These are phyloP conservation scores for Tetrahymena malaccensis DNA, from an alignment of 73 alveolate species.

Conservation along the genomic window DNA sequence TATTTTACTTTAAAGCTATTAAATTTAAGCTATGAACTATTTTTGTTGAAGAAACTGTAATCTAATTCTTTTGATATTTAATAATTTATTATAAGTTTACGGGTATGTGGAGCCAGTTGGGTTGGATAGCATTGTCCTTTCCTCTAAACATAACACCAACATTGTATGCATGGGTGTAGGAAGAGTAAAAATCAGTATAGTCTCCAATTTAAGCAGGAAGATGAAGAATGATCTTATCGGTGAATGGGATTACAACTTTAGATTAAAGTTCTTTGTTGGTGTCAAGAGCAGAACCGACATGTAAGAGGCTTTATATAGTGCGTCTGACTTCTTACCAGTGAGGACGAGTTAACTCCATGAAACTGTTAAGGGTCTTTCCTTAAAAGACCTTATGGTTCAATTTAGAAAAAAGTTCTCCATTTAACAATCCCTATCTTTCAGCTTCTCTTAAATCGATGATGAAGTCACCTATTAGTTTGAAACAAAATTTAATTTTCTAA, in stretches of 20 bases:
- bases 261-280: constrained; percentile 14
- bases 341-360: constrained; percentile 18
- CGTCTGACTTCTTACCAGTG: constrained; percentile 35
- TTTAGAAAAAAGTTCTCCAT: neutral
- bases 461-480: neutral
- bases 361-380: constrained; percentile 1
- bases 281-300: constrained; percentile 11
- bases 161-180: constrained; percentile 88
- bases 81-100: constrained; percentile 10
- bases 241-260: neutral
- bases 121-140: constrained; percentile 87
- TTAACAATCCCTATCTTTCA: neutral
- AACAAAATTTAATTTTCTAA: neutral
- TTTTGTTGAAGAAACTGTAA: neutral
- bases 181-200: constrained; percentile 92
- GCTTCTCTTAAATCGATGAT: neutral
- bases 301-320: neutral
- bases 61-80: neutral
- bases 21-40: neutral
- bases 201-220: constrained; percentile 90
- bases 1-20: no score
- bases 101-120: constrained; percentile 92
- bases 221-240: constrained; percentile 2
- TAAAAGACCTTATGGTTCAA: constrained; percentile 3
- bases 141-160: constrained; percentile 87